Evolutionary conservation across 352 stramenopile genomes (phyloP), one percentile per base, ranked within the genome.

Genomic region (Globisporangium cederbergense): DNA sequence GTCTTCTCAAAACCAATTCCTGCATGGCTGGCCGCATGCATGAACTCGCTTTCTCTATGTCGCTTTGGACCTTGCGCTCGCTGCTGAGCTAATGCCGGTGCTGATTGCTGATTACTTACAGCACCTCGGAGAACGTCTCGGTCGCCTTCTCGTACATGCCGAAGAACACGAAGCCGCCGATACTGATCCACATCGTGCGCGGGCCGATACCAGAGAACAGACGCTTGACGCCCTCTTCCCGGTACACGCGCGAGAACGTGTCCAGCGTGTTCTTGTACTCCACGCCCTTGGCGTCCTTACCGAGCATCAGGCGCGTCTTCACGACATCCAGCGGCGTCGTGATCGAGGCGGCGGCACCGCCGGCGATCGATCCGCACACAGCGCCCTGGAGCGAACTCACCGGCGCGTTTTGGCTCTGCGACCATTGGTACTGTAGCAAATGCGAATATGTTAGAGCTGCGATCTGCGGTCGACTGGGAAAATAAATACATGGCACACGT

Each of bases 101-200:
- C n/a, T 10, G 16, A 18, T 28, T 30, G 34, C 11, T 10, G 16
- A 18, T 28, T 30, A 25, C n/a, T 64, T 82, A 91, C 51, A 90
- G 65, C 45, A 90, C 67, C 8, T 69, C 70, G 54, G 76, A 71
- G 45, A 96, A 88, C 18, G 81, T 90, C 25, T 83, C 78, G n/a
- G 81, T 89, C 53, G 81, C 71, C 74, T 95, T 96, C 66, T 99
- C 97, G 77, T 99, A 99, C 62, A 97, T 97, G 58, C 97, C 97
- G 67, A 99, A 99, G 78, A 99, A 99, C n/a, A 99, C 95, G 76
- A 99, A 99, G 45, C 98, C 98, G 46, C 98, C 98, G 70, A 99
- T 98, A 22, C 91, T 97, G 76, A 99, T 99, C 98, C 98, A 99
- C 82, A 99, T 97, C 0, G 98, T 97, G 62, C 97, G 87, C 4